Conservation (phyloP, 352 stramenopile genomes). For the Paralagenidium karlingii region DNA sequence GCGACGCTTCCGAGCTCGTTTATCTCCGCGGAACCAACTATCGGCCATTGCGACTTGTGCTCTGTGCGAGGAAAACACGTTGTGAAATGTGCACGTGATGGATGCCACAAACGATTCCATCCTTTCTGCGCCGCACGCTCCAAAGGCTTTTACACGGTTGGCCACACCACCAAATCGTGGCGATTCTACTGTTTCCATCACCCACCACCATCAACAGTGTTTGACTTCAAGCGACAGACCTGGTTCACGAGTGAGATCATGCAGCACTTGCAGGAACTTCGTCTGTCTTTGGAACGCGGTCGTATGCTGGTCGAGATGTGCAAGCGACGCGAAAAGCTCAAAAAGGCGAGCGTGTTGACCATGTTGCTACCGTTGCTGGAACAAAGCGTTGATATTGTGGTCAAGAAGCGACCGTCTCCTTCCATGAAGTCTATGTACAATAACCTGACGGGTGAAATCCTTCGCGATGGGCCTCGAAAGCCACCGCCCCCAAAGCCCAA, state of each 20-base stretch:
- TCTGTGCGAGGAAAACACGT: conserved; percentile 6
- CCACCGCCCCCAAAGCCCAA: conserved; percentile 8
- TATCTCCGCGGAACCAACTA: too few relatives aligned
- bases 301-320: conserved; percentile 80
- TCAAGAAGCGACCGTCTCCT: conserved; percentile 58
- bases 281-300: conserved; percentile 62
- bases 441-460: conserved; percentile 32
- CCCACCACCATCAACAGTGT: conserved; percentile 45
- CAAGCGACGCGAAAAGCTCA: conserved; percentile 71
- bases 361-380: conserved; percentile 51
- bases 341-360: conserved; percentile 59
- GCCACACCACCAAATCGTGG: conserved; percentile 44
- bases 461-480: conserved; percentile 35
- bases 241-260: conserved; percentile 75
- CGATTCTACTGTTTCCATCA: conserved; percentile 70
- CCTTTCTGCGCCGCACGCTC: conserved; percentile 58
- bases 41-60: conserved; percentile 43
- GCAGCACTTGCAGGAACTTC: conserved; percentile 55
- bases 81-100: conserved; percentile 1
- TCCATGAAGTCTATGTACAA: conserved; percentile 64
- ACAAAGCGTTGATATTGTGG: conserved; percentile 46
- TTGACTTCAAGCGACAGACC: conserved; percentile 49
- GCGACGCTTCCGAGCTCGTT: conserved; percentile 17
- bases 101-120: conserved; percentile 57
- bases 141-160: conserved; percentile 25